Conservation (phyloP, 768 basidiomycete species). For the Termitomyces sp. region DNA sequence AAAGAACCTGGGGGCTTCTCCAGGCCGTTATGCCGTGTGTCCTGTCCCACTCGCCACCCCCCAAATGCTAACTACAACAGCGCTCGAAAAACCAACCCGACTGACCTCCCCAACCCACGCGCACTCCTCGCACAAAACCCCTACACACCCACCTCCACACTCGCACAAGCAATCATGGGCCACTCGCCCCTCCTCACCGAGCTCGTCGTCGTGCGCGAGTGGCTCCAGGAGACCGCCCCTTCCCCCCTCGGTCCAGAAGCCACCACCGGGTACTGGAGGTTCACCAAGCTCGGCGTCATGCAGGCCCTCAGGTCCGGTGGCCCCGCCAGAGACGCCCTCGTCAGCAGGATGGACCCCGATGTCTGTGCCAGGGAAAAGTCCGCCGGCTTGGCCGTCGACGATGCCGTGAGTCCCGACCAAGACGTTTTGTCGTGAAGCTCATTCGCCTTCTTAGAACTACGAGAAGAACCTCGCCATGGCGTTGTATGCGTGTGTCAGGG, state of each 20-base stretch:
- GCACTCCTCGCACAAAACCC: conserved; percentile 67
- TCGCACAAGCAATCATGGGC: conserved; percentile 72
- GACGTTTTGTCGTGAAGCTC: not conserved
- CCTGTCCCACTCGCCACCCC: too few species aligned
- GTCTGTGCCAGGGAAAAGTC: conserved; percentile 55
- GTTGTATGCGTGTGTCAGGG: conserved; percentile 78
- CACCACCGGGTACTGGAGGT: conserved; percentile 80
- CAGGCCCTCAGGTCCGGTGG: conserved; percentile 55
- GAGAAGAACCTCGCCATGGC: conserved; percentile 77
- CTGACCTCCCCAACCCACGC: conserved; percentile 44
- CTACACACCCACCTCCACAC: conserved; percentile 74
- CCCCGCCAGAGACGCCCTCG: conserved; percentile 42
- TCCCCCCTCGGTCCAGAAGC: conserved; percentile 61
- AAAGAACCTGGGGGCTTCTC: conserved; percentile 78
- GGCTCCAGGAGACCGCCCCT: conserved; percentile 78
- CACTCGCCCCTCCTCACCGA: conserved; percentile 67
- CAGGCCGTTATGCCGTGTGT: conserved; percentile 77
- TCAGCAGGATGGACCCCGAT: conserved; percentile 80
- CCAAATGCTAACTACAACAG: conserved; percentile 20
- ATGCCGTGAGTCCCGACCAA: conserved; percentile 57
- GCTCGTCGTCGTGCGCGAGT: conserved; percentile 81
- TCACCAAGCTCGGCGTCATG: conserved; percentile 73
- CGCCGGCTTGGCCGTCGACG: conserved; percentile 68
- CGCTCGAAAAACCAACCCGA: conserved; percentile 64
- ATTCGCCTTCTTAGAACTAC: conserved; percentile 50